Base-by-base conservation (phyloP, 495 filamentous ascomycete genomes). In the Xylaria sp. region DNA sequence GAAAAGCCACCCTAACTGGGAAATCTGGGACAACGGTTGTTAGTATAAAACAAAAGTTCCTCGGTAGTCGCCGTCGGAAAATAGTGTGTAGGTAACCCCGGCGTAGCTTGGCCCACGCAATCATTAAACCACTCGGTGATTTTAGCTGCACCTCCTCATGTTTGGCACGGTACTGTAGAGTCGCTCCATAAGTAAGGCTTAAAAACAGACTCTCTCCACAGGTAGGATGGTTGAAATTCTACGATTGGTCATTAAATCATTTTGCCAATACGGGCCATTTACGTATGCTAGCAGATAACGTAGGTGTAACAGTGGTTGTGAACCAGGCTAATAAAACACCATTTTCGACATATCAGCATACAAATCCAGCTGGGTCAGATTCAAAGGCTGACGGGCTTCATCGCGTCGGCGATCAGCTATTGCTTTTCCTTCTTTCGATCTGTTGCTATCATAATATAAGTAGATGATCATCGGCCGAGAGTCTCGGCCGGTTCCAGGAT, bases 241-340 rank as follows among this genome's bases (percentile, higher is more conserved):
- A 66, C 63, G 63, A 66, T 66, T 66, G 63, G 63, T 53, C 63
- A 53, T 29, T 55, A 29, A 29, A 55, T 31, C 26, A 55, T 31
- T 50, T 55, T 15, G 52, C 52, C 52, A 31, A 55, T 55, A 55
- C 14, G 26, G 24, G 21, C 26, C 24, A 53, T 21, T n/a, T 50
- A n/a, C n/a, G n/a, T n/a, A n/a, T 1, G 11, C 5, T 48, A 21
- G 8, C 14, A 11, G 4, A 15, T 46, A n/a, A 37, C 7, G 35
- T 37, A 7, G 35, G 40, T 6, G 40, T 5, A 41, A 6, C 40
- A 5, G 40, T 41, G 8, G 40, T 12, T 5, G 40, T 41, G 6
- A 41, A 24, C 24, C 14, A 55, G 31, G 52, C 26, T 31, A 3
- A 31, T 7, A 31, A 17, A 8, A 55, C 52, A 11, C 17, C 12